A percentile compares a stretch with the other conserved stretches of the same genome.
Conservation (phyloP, 257 asterid genomes). For the Leonotis leonurus region DNA sequence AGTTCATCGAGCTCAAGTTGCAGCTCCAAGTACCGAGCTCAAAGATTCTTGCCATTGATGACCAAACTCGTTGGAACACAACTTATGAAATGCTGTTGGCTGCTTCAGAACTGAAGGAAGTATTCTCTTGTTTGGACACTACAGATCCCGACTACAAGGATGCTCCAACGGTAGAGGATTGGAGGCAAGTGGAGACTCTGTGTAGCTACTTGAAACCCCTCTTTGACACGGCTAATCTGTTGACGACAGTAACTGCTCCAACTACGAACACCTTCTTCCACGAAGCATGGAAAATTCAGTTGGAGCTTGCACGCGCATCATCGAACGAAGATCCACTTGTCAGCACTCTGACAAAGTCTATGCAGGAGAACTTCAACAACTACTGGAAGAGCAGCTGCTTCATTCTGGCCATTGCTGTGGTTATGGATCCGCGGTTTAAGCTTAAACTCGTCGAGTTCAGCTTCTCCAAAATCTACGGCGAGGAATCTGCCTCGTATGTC, state of each 20-base stretch:
- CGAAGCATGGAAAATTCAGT: slow-evolving; percentile 93
- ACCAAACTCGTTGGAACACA: slow-evolving; percentile 80
- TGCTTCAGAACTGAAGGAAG: slow-evolving; percentile 80
- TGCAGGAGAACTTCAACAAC: slow-evolving; percentile 71
- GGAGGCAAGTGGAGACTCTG: slow-evolving; percentile 69
- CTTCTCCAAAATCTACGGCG: slow-evolving; percentile 73
- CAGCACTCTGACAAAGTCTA: slow-evolving; percentile 46
- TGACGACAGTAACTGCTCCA: slow-evolving; percentile 43
- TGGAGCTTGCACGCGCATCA: slow-evolving; percentile 72
- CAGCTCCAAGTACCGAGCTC: slow-evolving; percentile 92
- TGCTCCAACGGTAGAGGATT: slow-evolving; percentile 56
- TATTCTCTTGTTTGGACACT: slow-evolving; percentile 76
- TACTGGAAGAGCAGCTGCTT: slow-evolving; percentile 84
- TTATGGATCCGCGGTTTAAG: slow-evolving; percentile 95
- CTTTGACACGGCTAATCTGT: slow-evolving; percentile 68
- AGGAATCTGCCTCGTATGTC: slow-evolving; percentile 51
- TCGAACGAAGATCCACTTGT: slow-evolving; percentile 58
- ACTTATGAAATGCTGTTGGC: slow-evolving; percentile 83
- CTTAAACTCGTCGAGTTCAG: slow-evolving; percentile 89
- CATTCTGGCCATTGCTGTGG: slow-evolving; percentile 79
- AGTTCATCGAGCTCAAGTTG: slow-evolving; percentile 67
- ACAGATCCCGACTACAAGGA: slow-evolving; percentile 69
- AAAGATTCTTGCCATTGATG: slow-evolving; percentile 60
- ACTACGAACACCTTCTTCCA: slow-evolving; percentile 84
- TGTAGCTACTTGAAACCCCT: slow-evolving; percentile 60